These are phyloP conservation scores for Lumnitzera racemosa DNA, from an alignment of 345 rosid genomes.

Conservation along the genomic window DNA sequence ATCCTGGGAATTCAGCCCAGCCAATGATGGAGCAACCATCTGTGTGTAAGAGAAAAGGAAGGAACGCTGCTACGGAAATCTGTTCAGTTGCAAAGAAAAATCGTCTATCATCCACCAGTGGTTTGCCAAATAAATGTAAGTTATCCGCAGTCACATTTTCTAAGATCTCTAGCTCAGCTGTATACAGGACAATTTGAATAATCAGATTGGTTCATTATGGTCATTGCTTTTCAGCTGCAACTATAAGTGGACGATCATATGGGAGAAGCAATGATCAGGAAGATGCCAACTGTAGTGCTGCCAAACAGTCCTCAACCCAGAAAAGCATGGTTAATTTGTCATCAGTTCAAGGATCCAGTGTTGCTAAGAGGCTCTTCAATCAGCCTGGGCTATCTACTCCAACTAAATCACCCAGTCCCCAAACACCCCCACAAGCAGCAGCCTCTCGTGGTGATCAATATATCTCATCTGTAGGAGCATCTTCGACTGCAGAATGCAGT, in stretches of 20 bases:
- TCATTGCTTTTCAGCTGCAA: conserved; percentile 7
- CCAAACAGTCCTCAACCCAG: conserved; percentile 10
- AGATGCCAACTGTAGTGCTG: background rate
- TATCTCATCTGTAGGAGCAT: conserved; percentile 23
- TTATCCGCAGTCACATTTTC: conserved; percentile 1
- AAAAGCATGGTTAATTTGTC: conserved; percentile 13
- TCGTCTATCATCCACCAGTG: conserved; percentile 22
- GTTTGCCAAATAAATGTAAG: conserved; percentile 33
- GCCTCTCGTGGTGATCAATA: conserved; percentile 28
- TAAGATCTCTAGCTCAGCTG: background rate
- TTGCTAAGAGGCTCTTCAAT: conserved; percentile 69
- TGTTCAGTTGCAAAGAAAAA: conserved; percentile 39
- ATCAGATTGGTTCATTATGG: background rate
- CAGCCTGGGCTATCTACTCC: conserved; percentile 29
- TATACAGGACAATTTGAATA: too few species aligned
- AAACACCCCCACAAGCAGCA: conserved; percentile 53
- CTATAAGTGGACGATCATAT: background rate
- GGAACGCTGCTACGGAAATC: conserved; percentile 21
- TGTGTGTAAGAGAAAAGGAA: conserved; percentile 43
- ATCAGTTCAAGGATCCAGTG: conserved; percentile 30
- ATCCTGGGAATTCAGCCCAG: conserved; percentile 17
- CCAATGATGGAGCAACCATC: conserved; percentile 21
- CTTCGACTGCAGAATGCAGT: conserved; percentile 26
- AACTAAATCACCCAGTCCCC: conserved; percentile 40
- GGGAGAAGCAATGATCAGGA: conserved; percentile 10